Evolutionary conservation across 2,329 filamentous ascomycete species (phyloP).

Genomic region (Ilyonectria robusta): DNA sequence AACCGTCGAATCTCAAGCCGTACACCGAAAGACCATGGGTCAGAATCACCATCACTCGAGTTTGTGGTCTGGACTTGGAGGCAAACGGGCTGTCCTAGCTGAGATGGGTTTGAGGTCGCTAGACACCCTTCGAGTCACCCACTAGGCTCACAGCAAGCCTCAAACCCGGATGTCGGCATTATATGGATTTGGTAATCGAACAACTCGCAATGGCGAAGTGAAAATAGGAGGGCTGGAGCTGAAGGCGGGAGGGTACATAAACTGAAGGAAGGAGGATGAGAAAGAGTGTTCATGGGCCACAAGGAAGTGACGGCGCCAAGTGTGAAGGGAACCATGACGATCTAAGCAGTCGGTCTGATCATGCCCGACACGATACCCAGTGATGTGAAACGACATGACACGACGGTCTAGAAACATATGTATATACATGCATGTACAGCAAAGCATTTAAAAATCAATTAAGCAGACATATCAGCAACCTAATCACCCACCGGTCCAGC

Average conservation of each 20-base stretch:
- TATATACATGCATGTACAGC: slow-evolving; percentile 14
- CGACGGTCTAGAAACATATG: slow-evolving; percentile 15
- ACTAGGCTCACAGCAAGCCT: not conserved
- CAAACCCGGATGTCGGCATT: not conserved
- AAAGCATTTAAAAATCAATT: slow-evolving; percentile 25
- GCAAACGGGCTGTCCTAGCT: too few species aligned
- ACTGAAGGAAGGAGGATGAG: not conserved
- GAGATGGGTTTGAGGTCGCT: not conserved
- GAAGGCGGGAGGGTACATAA: not conserved
- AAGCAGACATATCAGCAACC: not conserved
- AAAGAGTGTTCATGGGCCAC: not conserved
- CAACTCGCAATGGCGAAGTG: not conserved
- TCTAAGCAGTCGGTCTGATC: slow-evolving; percentile 1
- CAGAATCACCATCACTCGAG: too few species aligned
- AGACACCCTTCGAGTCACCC: not conserved
- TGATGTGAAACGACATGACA: slow-evolving; percentile 23
- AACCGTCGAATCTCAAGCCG: not conserved
- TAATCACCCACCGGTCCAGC: not conserved
- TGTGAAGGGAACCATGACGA: slow-evolving; percentile 13
- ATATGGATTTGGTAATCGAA: not conserved
- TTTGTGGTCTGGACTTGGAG: not conserved
- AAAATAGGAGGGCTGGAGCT: not conserved
- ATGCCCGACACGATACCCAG: slow-evolving; percentile 27
- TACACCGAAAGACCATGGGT: not conserved
- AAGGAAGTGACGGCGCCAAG: not conserved